These are phyloP conservation scores for Prunus yedoensis DNA, from an alignment of 331 rosid species.

Conservation along the genomic window DNA sequence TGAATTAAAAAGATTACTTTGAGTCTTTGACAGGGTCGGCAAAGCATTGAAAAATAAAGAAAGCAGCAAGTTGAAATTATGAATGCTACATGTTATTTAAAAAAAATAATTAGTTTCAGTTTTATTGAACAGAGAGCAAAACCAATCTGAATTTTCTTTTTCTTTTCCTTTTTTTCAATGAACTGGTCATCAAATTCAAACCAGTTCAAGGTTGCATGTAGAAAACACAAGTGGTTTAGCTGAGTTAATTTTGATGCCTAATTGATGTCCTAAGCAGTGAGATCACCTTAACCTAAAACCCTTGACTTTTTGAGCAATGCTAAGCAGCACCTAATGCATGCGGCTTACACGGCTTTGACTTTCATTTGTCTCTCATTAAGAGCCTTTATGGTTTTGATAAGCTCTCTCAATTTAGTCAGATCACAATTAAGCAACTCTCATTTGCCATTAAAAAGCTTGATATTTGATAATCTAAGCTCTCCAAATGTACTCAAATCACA, in stretches of 20 bases:
- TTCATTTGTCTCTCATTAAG: not conserved
- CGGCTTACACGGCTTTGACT: conserved; percentile 24
- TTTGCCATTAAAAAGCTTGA: no score
- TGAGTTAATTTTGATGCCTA: not conserved
- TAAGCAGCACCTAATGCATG: conserved; percentile 10
- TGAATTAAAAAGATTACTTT: not conserved
- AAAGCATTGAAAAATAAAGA: not conserved
- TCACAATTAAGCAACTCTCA: not conserved
- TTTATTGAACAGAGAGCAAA: not conserved
- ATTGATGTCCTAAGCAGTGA: conserved; percentile 28
- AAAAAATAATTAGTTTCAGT: not conserved
- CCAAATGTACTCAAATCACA: not conserved
- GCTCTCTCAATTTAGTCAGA: not conserved
- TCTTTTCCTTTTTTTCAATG: not conserved
- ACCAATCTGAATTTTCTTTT: not conserved
- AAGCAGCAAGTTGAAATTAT: not conserved
- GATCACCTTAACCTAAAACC: conserved; percentile 11
- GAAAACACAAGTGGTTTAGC: not conserved
- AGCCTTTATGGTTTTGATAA: conserved; percentile 5
- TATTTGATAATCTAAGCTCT: no score
- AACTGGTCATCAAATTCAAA: not conserved
- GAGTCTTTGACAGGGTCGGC: not conserved
- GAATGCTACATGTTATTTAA: not conserved
- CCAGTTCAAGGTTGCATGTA: not conserved
- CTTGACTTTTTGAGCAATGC: conserved; percentile 23